These are phyloP conservation scores for Gymnopus androsaceus DNA, from an alignment of 1,284 basidiomycete genomes.

Conservation along the genomic window DNA sequence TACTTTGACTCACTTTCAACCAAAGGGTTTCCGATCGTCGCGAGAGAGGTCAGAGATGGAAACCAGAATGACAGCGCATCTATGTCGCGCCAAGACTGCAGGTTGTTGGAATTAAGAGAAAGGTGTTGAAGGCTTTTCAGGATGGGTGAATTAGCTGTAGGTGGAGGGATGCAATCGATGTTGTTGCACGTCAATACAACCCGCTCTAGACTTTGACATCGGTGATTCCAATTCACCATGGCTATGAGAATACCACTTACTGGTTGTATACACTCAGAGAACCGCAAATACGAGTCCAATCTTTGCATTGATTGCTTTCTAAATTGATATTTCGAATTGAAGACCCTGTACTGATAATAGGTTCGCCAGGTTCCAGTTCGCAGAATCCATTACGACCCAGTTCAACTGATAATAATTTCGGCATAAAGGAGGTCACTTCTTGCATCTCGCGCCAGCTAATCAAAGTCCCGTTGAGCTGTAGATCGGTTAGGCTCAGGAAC, in stretches of 20 bases:
- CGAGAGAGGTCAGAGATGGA: constrained; percentile 60
- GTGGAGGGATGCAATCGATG: constrained; percentile 52
- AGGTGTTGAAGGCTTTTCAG: constrained; percentile 54
- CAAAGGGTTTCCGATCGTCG: constrained; percentile 64
- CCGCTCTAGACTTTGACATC: constrained; percentile 50
- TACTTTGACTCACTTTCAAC: constrained; percentile 44
- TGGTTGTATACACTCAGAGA: constrained; percentile 49
- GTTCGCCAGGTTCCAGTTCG: constrained; percentile 31
- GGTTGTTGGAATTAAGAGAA: constrained; percentile 62
- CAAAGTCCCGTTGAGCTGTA: constrained; percentile 78
- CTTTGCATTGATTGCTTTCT: constrained; percentile 66
- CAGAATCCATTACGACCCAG: constrained; percentile 75
- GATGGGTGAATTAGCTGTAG: constrained; percentile 25
- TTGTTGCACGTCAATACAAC: constrained; percentile 73
- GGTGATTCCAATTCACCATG: constrained; percentile 16
- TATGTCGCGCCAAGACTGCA: constrained; percentile 68
- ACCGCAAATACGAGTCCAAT: constrained; percentile 59
- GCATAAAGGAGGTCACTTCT: constrained; percentile 55
- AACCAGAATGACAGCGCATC: constrained; percentile 72
- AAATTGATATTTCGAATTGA: constrained; percentile 67
- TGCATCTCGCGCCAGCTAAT: constrained; percentile 73
- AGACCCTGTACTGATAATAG: constrained; percentile 24
- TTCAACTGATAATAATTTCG: constrained; percentile 65
- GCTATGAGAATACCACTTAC: constrained; percentile 41
- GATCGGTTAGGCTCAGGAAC: constrained; percentile 61